Evolutionary conservation across 2,329 filamentous ascomycete genomes (phyloP), one percentile per base, ranked within the genome.

Genomic region (Aspergillus phoenicis): DNA sequence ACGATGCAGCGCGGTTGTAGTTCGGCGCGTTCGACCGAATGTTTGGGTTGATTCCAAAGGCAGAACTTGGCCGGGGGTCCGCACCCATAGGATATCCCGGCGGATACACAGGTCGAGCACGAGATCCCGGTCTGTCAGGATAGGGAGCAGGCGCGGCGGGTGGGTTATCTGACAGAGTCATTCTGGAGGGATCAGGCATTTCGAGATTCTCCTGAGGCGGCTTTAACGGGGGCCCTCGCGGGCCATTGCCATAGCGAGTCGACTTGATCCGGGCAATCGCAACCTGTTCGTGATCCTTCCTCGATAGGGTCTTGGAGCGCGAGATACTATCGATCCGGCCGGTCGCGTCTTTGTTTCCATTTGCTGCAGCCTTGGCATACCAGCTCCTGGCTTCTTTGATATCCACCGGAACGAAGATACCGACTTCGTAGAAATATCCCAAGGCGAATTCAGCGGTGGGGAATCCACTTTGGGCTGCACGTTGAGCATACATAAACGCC

Each of bases 371-470:
- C 71, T 92, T 88, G 66, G 90, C 87, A 74, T 99, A 99, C 95
- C 95, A 99, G 65, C 84, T 87, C 64, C 90, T 84, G 1, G 95
- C 94, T 74, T 95, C 91, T 53, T 87, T 85, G 45, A 97, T 79
- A 73, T 94, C 91, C 66, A 91, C 90, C n/a, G 87, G 85, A 24
- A 96, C 90, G 72, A 93, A 89, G 73, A 99, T 96, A 67, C 95
- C 95, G 68, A 99, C 96, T 75, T 99, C 95, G 74, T 95, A 87
- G 79, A 98, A 99, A 77, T 99, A 99, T 10, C 94, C 94, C 82
- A 99, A 87, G 26, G 95, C 95, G 72, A 99, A 99, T 75, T 98
- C 93, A 52, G 93, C 95, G 0, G 93, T 98, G 0, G 92, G 84
- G 52, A 98, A 84, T 58, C 93, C 93, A 41, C 88, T 86, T 54